phyloP scores from a whole-genome alignment of 495 filamentous ascomycete genomes.

The Apiosordaria backusii region DNA sequence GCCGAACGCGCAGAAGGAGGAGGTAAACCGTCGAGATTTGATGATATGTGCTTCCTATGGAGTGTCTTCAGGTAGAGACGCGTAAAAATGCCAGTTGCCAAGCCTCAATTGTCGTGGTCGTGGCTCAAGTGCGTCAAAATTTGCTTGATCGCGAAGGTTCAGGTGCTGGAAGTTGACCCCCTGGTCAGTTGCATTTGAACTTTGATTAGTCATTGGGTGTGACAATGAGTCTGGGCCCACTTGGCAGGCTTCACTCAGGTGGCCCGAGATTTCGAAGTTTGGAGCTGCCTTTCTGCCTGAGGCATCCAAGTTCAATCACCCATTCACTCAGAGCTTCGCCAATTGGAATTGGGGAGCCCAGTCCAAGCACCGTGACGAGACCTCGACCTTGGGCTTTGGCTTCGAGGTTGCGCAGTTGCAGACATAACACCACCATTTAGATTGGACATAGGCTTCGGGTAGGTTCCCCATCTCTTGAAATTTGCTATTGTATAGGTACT shows the following conservation, averaged over 20 bases:
- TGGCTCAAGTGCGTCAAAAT: not conserved
- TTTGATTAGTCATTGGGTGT: not conserved
- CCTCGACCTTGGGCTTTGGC: conserved; percentile 8
- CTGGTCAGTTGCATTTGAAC: not conserved
- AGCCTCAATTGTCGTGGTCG: not conserved
- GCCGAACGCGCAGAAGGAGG: not conserved
- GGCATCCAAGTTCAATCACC: conserved; percentile 4
- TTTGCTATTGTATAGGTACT: conserved; percentile 6
- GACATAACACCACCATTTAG: conserved; percentile 15
- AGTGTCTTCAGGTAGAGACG: conserved; percentile 8
- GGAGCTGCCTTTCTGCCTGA: conserved; percentile 16
- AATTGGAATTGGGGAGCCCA: conserved; percentile 14
- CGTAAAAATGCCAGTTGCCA: conserved; percentile 16
- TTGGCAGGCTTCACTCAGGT: not conserved
- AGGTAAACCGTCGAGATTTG: not conserved
- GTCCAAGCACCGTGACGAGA: conserved; percentile 1
- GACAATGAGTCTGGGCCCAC: not conserved
- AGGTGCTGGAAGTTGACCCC: not conserved
- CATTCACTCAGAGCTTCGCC: conserved; percentile 18
- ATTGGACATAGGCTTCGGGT: conserved; percentile 24
- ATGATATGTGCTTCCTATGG: not conserved
- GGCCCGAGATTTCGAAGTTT: not conserved
- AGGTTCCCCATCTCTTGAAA: conserved; percentile 6
- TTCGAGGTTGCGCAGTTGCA: conserved; percentile 12
- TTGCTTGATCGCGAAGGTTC: conserved; percentile 2